Evolutionary conservation across 148 eudicot genomes (phyloP), one percentile per base, ranked within the genome.

Genomic region (Salicornia ramosissima): DNA sequence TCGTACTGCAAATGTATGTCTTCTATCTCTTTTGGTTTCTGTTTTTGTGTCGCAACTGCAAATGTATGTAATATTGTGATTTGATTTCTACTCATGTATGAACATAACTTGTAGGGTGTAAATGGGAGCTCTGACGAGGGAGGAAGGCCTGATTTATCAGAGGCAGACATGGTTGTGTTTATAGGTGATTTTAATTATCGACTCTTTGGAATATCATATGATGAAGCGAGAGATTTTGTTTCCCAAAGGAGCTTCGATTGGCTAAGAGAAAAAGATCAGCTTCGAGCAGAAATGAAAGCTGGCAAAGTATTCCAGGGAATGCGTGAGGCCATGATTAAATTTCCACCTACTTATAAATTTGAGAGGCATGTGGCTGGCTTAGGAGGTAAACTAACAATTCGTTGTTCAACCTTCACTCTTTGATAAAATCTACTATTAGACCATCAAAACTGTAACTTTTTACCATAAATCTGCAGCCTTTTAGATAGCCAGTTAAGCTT

Each of bases 221-320:
- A 94, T 70, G 99, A 94, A 77, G 99, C 99, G 69, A 86, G 99
- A 69, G 99, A 94, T 65, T 85, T 94, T 69, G 97, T 94, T 66
- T 94, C 99, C 15, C 99, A 94, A 81, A 86, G 99, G 84, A 86
- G 97, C 70, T 94, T 94, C 21, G 99, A 94, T 53, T 94, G 99
- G 98, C 88, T 94, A 29, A 80, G 97, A 64, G 99, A 94, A 77
- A 94, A 82, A 80, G 99, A 94, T 83, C 99, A 94, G 76, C 90
- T 94, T 33, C 82, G 97, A 76, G 93, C 91, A 34, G 99, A 94
- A 80, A 94, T 94, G 97, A 91, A 87, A 79, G 91, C 96, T 25
- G 99, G 99, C 30, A 90, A 79, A 81, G 99, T 87, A 64, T 94
- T 94, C 81, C 98, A 94, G 77, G 97, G 99, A 77, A 94, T 94